Evolutionary conservation across 345 rosid genomes (phyloP).

Genomic region (Triadica sebifera): DNA sequence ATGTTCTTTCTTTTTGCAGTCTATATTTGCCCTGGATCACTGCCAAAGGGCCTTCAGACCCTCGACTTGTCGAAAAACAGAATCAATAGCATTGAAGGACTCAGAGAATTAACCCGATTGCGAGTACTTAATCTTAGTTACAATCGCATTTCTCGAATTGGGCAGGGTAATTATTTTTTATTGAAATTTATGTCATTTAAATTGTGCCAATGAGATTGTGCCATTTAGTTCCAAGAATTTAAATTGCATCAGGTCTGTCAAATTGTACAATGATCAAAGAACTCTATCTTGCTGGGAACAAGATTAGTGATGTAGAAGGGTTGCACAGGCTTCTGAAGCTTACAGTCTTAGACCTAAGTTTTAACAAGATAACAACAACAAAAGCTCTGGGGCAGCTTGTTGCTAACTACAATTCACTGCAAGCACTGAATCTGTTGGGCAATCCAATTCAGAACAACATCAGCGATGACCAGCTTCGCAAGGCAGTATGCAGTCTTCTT

Average conservation of each 20-base stretch:
- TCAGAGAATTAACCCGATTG: slow-evolving; percentile 72
- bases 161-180: slow-evolving; percentile 58
- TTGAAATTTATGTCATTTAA: background rate
- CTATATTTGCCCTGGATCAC: slow-evolving; percentile 60
- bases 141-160: slow-evolving; percentile 83
- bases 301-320: slow-evolving; percentile 82
- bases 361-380: slow-evolving; percentile 87
- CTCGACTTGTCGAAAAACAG: slow-evolving; percentile 81
- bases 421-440: slow-evolving; percentile 76
- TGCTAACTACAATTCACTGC: slow-evolving; percentile 75
- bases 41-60: slow-evolving; percentile 82
- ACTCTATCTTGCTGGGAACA: slow-evolving; percentile 85
- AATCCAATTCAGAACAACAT: slow-evolving; percentile 78
- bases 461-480: slow-evolving; percentile 74
- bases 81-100: slow-evolving; percentile 77
- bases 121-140: slow-evolving; percentile 82
- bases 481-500: slow-evolving; percentile 68
- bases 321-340: slow-evolving; percentile 87
- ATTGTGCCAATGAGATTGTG: background rate
- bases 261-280: slow-evolving; percentile 83
- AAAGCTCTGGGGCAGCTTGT: slow-evolving; percentile 89
- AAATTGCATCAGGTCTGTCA: slow-evolving; percentile 58
- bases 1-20: slow-evolving; percentile 43
- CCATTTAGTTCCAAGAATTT: slow-evolving; percentile 3
- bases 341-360: slow-evolving; percentile 79